Base-by-base conservation (phyloP, 2,329 filamentous ascomycete genomes). In the Alternaria solani region DNA sequence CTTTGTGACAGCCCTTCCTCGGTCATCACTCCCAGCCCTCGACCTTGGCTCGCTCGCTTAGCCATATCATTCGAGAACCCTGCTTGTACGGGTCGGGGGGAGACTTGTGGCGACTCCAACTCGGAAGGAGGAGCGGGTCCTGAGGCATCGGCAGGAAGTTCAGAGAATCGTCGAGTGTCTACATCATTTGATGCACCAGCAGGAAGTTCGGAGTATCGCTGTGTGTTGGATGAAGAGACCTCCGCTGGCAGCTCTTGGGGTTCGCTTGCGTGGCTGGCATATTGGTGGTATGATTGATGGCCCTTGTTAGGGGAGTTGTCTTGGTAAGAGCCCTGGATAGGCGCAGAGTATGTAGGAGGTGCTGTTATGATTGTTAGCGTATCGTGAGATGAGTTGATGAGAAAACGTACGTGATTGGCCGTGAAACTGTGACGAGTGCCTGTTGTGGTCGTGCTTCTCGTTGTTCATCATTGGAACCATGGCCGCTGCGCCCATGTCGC, bases 181-280 rank as follows among this genome's bases (percentile, higher is more conserved):
- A 42, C 43, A 26, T 26, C 51, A 12, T 53, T 46, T 5, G 65
- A 62, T 26, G 43, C 41, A 4, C 64, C 64, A 12, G 65, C 70
- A n/a, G 69, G 71, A 16, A 74, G 66, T 55, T 75, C 72, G 0
- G 64, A 72, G 52, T 58, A 68, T 47, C 63, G 65, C 32, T 64
- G 42, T 12, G 57, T 36, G 42, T 42, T 36, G 43, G 62, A 5
- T 38, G 59, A 36, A n/a, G 53, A 7, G 6, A 57, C 18, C 9
- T 66, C 65, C 20, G 65, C 61, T 23, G 65, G 63, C n/a, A 72
- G 62, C 41, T 72, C 69, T 44, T 67, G 64, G 7, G 64, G 68
- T 7, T 57, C 67, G 23, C 52, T 54, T 18, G 58, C 57, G 16
- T 60, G 51, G 46, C 63, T 62, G 16, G 61, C 64, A 51, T 72